Percentiles rank a stretch among this genome's conserved stretches.
These are phyloP conservation scores for Karstenula rhodostoma DNA, from an alignment of 2,329 filamentous ascomycete genomes.

Conservation along the genomic window DNA sequence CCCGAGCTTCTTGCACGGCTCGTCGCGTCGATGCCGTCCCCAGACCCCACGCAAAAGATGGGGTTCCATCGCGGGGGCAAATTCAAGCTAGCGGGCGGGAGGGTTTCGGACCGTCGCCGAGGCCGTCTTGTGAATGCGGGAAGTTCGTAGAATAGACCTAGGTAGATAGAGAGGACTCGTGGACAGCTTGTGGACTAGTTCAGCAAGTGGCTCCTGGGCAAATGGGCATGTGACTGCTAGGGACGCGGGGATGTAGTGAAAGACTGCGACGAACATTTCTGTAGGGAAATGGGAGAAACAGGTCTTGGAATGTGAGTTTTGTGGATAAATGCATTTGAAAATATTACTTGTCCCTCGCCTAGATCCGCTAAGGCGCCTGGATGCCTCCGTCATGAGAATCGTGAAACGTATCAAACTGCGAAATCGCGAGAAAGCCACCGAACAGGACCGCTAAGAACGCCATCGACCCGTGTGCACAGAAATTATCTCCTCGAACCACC, in stretches of 20 bases:
- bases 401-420: not conserved
- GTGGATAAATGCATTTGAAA: not conserved
- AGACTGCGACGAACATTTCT: slow-evolving; percentile 18
- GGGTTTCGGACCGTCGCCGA: not conserved
- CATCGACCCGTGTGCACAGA: not conserved
- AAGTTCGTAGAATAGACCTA: slow-evolving; percentile 16
- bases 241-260: too few species aligned
- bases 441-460: not conserved
- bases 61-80: not conserved
- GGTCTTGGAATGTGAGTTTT: not conserved
- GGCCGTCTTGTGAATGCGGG: not conserved
- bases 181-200: too few species aligned
- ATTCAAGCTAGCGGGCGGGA: not conserved
- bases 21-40: not conserved
- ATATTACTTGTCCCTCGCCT: not conserved
- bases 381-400: not conserved
- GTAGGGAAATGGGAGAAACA: too few species aligned
- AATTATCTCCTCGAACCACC: slow-evolving; percentile 1
- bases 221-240: too few species aligned
- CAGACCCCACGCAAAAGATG: not conserved
- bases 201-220: too few species aligned
- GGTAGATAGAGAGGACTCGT: too few species aligned
- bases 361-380: not conserved
- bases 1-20: not conserved
- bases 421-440: not conserved